Percentiles rank a stretch among this genome's conserved stretches.
These are phyloP conservation scores for Petasospora fabianii DNA, from an alignment of 1,139 yeast genomes.

Conservation along the genomic window DNA sequence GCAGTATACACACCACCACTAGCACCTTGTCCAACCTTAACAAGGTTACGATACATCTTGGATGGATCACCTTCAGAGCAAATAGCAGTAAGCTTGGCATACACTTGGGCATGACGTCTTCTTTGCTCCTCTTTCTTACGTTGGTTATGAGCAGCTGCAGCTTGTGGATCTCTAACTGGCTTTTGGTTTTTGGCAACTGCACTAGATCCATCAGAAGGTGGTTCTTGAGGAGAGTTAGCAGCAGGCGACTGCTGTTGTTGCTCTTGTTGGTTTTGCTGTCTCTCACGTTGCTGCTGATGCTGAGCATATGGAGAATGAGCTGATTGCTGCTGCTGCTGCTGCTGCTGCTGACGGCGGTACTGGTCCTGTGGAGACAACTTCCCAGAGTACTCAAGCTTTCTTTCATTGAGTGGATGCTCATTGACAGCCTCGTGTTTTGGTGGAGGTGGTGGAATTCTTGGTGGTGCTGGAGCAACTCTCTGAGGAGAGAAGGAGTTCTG, in stretches of 20 bases:
- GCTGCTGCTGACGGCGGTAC: too few relatives aligned
- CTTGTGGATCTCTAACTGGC: slow-evolving; percentile 52
- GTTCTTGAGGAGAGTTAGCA: slow-evolving; percentile 10
- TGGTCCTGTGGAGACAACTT: slow-evolving; percentile 15
- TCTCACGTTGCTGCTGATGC: too few relatives aligned
- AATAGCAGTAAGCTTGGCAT: slow-evolving; percentile 66
- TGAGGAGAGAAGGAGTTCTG: slow-evolving; percentile 22
- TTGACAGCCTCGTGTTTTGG: slow-evolving; percentile 18
- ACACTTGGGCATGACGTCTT: slow-evolving; percentile 62
- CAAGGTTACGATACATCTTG: slow-evolving; percentile 58
- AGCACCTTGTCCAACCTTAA: slow-evolving; percentile 96
- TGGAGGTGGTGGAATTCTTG: slow-evolving; percentile 24
- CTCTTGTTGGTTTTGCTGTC: too few relatives aligned
- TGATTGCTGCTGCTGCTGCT: background rate
- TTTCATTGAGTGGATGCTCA: slow-evolving; percentile 20
- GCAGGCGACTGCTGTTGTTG: too few relatives aligned
- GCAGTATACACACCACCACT: slow-evolving; percentile 97
- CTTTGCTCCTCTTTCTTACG: slow-evolving; percentile 75
- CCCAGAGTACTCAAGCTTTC: slow-evolving; percentile 3
- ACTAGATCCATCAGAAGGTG: slow-evolving; percentile 25
- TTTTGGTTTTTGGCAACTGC: slow-evolving; percentile 32
- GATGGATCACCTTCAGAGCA: slow-evolving; percentile 92
- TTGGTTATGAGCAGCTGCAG: slow-evolving; percentile 54
- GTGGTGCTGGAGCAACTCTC: slow-evolving; percentile 31
- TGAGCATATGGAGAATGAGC: slow-evolving; percentile 4